These are phyloP conservation scores for Colletotrichum truncatum DNA, from an alignment of 2,329 filamentous ascomycete species.

Conservation along the genomic window DNA sequence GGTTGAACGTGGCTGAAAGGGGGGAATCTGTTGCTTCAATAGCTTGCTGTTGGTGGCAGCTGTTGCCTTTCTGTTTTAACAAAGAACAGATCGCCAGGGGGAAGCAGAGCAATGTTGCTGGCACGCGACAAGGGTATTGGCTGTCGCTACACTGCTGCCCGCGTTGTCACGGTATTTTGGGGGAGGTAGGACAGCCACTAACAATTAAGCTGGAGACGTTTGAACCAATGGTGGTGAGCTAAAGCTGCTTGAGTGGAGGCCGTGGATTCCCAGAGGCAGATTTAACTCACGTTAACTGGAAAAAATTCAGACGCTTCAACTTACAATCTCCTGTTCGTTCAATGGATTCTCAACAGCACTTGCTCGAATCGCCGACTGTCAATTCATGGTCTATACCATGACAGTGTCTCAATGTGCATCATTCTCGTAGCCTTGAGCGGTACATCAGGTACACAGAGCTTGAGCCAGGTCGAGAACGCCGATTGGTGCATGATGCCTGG, in stretches of 20 bases:
- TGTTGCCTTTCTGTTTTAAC: slow-evolving; percentile 1
- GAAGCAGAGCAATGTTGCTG: slow-evolving; percentile 13
- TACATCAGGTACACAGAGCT: too few species aligned
- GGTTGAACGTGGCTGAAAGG: not conserved
- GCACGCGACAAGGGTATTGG: slow-evolving; percentile 19
- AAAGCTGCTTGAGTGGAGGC: not conserved
- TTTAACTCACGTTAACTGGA: slow-evolving; percentile 12
- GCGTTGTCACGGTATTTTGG: slow-evolving; percentile 9
- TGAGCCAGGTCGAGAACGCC: too few species aligned
- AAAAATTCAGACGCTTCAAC: not conserved
- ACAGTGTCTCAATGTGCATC: too few species aligned
- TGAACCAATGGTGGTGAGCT: not conserved
- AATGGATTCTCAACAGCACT: not conserved
- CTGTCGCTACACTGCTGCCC: slow-evolving; percentile 1
- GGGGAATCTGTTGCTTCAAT: not conserved
- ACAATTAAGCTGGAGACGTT: not conserved
- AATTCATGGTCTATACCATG: not conserved
- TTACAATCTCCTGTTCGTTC: not conserved
- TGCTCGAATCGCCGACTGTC: not conserved
- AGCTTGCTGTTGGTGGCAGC: not conserved
- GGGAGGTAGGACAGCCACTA: not conserved
- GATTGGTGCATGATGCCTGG: too few species aligned
- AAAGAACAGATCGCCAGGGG: slow-evolving; percentile 33
- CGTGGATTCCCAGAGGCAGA: not conserved
- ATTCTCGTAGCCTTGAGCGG: too few species aligned